phyloP scores from a whole-genome alignment of 2,329 filamentous ascomycete genomes.

The Claviceps sp. region DNA sequence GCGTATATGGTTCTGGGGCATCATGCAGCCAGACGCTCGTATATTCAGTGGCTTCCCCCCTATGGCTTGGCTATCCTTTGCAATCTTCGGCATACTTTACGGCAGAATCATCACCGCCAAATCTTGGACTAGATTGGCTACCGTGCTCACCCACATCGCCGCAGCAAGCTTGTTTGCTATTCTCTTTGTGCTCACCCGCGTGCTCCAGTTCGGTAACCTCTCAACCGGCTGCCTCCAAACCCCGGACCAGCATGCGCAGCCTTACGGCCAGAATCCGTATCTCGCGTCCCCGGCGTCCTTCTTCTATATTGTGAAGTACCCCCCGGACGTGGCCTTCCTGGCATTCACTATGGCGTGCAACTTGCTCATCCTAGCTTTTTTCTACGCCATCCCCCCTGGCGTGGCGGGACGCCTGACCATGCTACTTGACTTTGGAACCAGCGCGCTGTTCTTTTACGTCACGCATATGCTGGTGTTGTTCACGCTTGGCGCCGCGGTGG shows the following conservation, averaged over 20 bases:
- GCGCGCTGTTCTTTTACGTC: slow-evolving; percentile 33
- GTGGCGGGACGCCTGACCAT: slow-evolving; percentile 19
- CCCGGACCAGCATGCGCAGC: slow-evolving; percentile 20
- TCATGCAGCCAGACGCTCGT: slow-evolving; percentile 10
- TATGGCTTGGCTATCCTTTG: slow-evolving; percentile 33
- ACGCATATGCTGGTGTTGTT: slow-evolving; percentile 24
- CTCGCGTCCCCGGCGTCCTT: slow-evolving; percentile 27
- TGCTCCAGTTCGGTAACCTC: slow-evolving; percentile 29
- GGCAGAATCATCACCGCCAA: slow-evolving; percentile 24
- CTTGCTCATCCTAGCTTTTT: slow-evolving; percentile 24
- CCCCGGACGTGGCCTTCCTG: slow-evolving; percentile 33
- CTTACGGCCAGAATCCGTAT: slow-evolving; percentile 23
- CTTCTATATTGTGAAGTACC: slow-evolving; percentile 34
- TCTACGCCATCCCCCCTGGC: slow-evolving; percentile 19
- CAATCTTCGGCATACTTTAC: slow-evolving; percentile 29
- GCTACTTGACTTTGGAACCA: slow-evolving; percentile 31
- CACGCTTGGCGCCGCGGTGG: slow-evolving; percentile 11
- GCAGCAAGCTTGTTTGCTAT: slow-evolving; percentile 18
- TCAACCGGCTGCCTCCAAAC: slow-evolving; percentile 29
- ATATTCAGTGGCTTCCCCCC: slow-evolving; percentile 30
- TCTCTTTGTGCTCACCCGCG: slow-evolving; percentile 28
- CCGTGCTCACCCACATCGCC: slow-evolving; percentile 16
- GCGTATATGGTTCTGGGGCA: slow-evolving; percentile 28
- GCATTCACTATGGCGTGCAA: slow-evolving; percentile 26
- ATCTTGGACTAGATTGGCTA: slow-evolving; percentile 15